A percentile compares a stretch with the other conserved stretches of the same genome.
phyloP scores from a whole-genome alignment of 768 basidiomycete species.

The Trametes villosa region DNA sequence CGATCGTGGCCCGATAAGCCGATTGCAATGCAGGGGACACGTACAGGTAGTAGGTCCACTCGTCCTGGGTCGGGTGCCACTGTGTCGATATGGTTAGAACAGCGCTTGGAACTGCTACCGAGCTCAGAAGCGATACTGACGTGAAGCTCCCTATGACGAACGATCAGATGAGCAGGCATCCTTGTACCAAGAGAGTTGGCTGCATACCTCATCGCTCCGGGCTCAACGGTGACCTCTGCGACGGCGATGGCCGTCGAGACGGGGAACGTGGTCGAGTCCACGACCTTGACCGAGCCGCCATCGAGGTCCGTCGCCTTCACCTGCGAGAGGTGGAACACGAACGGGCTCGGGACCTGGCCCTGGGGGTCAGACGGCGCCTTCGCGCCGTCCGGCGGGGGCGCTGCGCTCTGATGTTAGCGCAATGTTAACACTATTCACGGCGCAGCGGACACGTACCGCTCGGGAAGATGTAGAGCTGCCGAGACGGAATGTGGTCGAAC shows the following conservation, averaged over 20 bases:
- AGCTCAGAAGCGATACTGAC: conserved; percentile 33
- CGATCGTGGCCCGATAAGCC: neutral
- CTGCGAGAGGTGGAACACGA: conserved; percentile 57
- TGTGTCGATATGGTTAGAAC: conserved; percentile 22
- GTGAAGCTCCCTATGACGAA: conserved; percentile 47
- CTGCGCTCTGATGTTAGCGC: conserved; percentile 6
- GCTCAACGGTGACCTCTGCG: conserved; percentile 61
- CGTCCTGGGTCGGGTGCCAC: conserved; percentile 58
- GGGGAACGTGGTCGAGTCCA: conserved; percentile 58
- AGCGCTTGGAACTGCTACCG: neutral
- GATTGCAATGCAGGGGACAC: neutral
- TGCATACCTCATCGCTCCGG: conserved; percentile 62
- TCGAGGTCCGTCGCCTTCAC: conserved; percentile 45
- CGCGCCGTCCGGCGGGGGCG: conserved; percentile 30
- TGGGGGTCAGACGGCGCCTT: conserved; percentile 51
- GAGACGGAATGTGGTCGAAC: conserved; percentile 58
- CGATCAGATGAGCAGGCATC: neutral
- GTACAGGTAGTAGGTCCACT: conserved; percentile 46
- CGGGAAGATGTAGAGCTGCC: conserved; percentile 61
- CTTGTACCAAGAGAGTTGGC: neutral
- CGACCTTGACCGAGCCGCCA: conserved; percentile 64
- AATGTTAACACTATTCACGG: too few species aligned
- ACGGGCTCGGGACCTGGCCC: conserved; percentile 53
- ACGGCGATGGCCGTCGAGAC: conserved; percentile 57
- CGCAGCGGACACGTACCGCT: conserved; percentile 30